Evolutionary conservation across 148 eudicot species (phyloP), one percentile per base, ranked within the genome.

Genomic region (Chenopodium formosanum): DNA sequence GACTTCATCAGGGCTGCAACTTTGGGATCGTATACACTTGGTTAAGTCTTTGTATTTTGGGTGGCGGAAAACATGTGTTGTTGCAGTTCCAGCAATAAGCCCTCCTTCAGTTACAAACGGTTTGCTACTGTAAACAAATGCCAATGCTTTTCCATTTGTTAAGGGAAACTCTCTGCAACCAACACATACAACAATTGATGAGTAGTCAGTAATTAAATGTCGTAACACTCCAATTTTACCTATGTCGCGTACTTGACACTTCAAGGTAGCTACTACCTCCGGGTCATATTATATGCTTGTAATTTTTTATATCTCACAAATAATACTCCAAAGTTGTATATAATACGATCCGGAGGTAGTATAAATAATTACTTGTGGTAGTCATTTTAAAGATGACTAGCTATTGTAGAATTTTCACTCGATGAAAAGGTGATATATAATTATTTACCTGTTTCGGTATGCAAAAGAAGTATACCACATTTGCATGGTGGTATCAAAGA

Each of bases 1-100:
- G 4, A 95, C 97, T 86, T 93, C 97, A 27, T 85, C 91, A 0
- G 98, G 99, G 86, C 97, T 97, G 81, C 95, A 92, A 79, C 92
- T 87, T 6, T 91, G 91, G 47, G 92, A 86, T 29, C 87, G 93
- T 75, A 92, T 90, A 4, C 89, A 89, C 75, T 85, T 86, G 92
- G 92, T 91, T 58, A 91, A 82, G 17, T 85, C 62, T 47, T 85
- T 85, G 82, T 84, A 97, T 23, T 85, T 77, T 25, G 87, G 79
- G 27, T 89, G 81, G 9, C 97, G 87, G 70, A 85, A 92, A 13
- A 97, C 91, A 46, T 97, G 90, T 9, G 99, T 94, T 0, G 99
- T 94, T 17, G 98, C 99, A 7, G 99, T 96, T 69, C 97, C 97
- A 1, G 99, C 98, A 16, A 86, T 79, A 1, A 94, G 83, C 44